phyloP scores from a whole-genome alignment of 2,329 filamentous ascomycete species.

The Alternaria solani region DNA sequence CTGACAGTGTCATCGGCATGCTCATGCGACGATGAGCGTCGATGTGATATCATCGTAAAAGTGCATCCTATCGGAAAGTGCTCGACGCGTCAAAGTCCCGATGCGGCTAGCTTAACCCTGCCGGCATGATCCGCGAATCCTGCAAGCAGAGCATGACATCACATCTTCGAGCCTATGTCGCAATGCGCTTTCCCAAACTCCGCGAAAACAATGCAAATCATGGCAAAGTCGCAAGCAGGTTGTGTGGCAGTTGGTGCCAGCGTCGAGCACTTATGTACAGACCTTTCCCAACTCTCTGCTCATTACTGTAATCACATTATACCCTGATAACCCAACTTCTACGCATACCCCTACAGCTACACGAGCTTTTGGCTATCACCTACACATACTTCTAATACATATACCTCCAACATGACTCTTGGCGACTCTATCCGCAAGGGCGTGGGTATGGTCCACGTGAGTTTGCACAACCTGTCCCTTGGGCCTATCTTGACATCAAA shows the following conservation, averaged over 20 bases:
- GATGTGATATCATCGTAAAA: neutral
- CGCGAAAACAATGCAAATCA: slow-evolving; percentile 19
- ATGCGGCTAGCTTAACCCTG: slow-evolving; percentile 14
- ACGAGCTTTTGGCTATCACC: neutral
- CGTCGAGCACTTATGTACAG: slow-evolving; percentile 7
- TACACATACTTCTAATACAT: slow-evolving; percentile 2
- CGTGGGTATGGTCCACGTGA: slow-evolving; percentile 47
- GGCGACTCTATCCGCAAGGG: slow-evolving; percentile 47
- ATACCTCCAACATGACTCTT: slow-evolving; percentile 33
- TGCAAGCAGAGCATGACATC: slow-evolving; percentile 21
- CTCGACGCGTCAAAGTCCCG: neutral
- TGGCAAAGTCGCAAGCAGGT: slow-evolving; percentile 18
- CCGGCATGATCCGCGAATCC: neutral
- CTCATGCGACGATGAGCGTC: neutral
- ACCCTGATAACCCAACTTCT: slow-evolving; percentile 5
- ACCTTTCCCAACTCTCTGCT: neutral
- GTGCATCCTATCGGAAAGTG: neutral
- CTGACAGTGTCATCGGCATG: neutral
- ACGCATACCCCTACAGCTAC: slow-evolving; percentile 7
- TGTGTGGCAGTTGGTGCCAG: slow-evolving; percentile 6
- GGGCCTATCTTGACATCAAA: neutral
- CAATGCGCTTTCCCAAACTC: slow-evolving; percentile 22
- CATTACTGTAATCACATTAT: neutral
- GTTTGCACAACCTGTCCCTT: slow-evolving; percentile 7
- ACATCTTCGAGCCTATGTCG: slow-evolving; percentile 16